Conservation (phyloP, 345 rosid species). For the Geranium brycei region DNA sequence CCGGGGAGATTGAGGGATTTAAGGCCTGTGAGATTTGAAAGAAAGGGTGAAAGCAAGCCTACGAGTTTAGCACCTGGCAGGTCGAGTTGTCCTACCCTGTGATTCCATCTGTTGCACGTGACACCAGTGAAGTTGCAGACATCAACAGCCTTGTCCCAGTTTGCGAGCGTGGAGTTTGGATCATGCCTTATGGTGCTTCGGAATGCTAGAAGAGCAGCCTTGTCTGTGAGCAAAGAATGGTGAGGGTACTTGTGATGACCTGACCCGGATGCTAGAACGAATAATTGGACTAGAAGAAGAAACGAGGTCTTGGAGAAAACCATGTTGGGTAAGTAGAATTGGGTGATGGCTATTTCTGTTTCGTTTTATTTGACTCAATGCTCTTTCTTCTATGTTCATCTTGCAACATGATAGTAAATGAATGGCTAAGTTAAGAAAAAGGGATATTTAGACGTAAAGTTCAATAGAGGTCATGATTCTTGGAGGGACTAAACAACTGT, state of each 20-base stretch:
- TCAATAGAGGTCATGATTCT: conserved; percentile 12
- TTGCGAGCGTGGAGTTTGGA: conserved; percentile 21
- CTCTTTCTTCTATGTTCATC: not conserved
- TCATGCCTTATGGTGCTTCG: conserved; percentile 18
- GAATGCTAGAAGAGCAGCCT: conserved; percentile 37
- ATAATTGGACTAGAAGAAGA: conserved; percentile 17
- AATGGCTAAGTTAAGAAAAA: not conserved
- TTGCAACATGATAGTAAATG: conserved; percentile 7
- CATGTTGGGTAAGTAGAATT: conserved; percentile 10
- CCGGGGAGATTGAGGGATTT: conserved; percentile 14
- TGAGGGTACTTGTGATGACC: conserved; percentile 7
- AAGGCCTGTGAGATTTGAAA: conserved; percentile 39
- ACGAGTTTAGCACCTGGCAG: conserved; percentile 14
- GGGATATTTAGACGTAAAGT: conserved; percentile 6
- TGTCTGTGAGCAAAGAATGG: conserved; percentile 28
- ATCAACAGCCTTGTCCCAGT: conserved; percentile 26
- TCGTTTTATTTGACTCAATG: not conserved
- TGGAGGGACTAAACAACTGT: conserved; percentile 2
- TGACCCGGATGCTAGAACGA: conserved; percentile 3
- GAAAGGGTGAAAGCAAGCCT: conserved; percentile 26
- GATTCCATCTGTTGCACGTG: conserved; percentile 18
- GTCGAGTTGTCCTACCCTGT: conserved; percentile 20
- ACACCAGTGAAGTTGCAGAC: conserved; percentile 37
- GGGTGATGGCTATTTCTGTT: not conserved
- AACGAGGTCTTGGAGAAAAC: conserved; percentile 10